Conservation (phyloP, 306 rosid genomes). For the Carpinus viminea region DNA sequence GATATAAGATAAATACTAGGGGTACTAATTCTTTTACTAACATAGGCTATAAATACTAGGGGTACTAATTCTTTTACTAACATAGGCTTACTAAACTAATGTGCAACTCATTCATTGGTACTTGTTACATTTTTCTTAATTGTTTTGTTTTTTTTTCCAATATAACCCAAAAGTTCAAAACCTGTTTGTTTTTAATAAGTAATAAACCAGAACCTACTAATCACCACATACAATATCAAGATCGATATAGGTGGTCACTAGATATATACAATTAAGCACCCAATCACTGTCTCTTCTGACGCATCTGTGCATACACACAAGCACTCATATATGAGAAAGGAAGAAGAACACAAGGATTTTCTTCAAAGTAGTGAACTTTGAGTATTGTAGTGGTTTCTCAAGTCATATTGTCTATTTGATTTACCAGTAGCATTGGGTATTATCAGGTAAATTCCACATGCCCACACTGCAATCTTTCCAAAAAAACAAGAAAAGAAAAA, state of each 20-base stretch:
- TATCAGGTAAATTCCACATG: background rate
- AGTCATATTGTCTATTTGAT: background rate
- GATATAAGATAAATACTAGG: no score
- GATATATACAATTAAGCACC: background rate
- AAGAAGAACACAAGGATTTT: background rate
- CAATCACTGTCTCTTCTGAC: background rate
- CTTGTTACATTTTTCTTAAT: no score
- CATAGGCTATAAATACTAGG: no score
- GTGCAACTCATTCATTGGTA: no score
- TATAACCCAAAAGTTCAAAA: no score
- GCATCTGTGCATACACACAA: background rate
- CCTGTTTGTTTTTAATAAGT: no score
- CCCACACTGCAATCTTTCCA: background rate
- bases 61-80: no score
- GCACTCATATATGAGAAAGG: background rate
- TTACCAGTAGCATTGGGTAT: background rate
- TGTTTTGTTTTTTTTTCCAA: no score
- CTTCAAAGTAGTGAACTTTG: background rate
- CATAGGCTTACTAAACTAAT: no score
- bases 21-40: no score
- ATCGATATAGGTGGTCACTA: background rate
- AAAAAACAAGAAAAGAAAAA: background rate
- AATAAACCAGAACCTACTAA: slow-evolving; percentile 53
- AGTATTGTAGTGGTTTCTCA: background rate
- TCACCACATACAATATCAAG: slow-evolving; percentile 19